phyloP scores from a whole-genome alignment of 202 grass and related monocot genomes.

The Musa balbisiana region DNA sequence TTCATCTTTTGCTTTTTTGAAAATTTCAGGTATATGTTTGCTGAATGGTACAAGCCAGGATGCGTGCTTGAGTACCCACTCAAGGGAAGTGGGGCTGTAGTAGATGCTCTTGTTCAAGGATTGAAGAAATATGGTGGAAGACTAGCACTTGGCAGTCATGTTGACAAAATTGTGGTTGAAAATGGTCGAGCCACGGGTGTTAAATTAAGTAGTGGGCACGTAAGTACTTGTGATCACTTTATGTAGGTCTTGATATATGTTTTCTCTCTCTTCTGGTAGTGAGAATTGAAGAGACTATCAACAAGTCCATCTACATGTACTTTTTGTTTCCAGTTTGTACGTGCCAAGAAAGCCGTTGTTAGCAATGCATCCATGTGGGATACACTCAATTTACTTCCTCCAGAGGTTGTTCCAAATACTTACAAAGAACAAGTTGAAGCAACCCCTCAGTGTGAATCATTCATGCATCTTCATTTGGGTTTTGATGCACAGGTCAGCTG shows the following conservation, averaged over 20 bases:
- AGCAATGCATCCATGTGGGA: conserved; percentile 97
- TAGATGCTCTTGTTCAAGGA: conserved; percentile 79
- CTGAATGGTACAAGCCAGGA: conserved; percentile 98
- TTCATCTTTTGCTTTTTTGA: conserved; percentile 36
- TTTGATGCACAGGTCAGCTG: conserved; percentile 61
- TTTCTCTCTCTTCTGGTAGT: conserved; percentile 26
- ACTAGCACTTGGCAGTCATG: conserved; percentile 70
- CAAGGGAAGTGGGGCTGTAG: conserved; percentile 67
- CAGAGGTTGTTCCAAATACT: conserved; percentile 50
- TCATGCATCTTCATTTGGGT: conserved; percentile 96
- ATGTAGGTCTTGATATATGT: conserved; percentile 18
- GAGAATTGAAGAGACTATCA: conserved; percentile 27
- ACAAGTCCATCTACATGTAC: conserved; percentile 8
- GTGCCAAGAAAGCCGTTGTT: conserved; percentile 89
- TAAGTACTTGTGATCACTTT: conserved; percentile 28
- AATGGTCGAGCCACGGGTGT: conserved; percentile 87
- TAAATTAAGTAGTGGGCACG: conserved; percentile 71
- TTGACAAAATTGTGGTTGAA: conserved; percentile 72
- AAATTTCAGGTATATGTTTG: conserved; percentile 96
- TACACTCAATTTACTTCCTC: conserved; percentile 73
- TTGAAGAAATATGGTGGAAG: conserved; percentile 85
- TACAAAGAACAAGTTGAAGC: conserved; percentile 63
- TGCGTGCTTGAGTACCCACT: conserved; percentile 83
- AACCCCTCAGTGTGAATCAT: conserved; percentile 90
- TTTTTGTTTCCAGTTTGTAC: conserved; percentile 57